phyloP scores from a whole-genome alignment of 225 moss, liverwort and hornwort species.

The Thuidium tamariscinum region DNA sequence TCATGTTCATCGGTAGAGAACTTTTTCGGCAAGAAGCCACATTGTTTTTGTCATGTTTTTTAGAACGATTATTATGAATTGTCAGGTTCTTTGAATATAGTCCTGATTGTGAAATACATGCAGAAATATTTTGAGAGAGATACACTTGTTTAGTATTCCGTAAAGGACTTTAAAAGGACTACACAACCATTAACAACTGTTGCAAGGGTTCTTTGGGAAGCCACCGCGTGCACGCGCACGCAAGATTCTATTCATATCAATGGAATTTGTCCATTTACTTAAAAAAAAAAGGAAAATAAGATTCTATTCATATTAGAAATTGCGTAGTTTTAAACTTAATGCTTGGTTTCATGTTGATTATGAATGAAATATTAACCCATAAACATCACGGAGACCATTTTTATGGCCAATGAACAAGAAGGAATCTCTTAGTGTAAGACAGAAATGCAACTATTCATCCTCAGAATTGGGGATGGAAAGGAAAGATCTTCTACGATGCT shows the following conservation, averaged over 20 bases:
- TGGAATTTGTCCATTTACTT: too few species aligned
- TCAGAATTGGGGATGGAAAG: too few species aligned
- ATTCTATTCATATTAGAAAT: not conserved
- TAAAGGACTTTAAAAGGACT: not conserved
- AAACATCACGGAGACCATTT: too few species aligned
- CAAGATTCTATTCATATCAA: too few species aligned
- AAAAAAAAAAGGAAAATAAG: too few species aligned
- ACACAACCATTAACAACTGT: not conserved
- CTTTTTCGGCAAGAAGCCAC: not conserved
- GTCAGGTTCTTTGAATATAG: not conserved
- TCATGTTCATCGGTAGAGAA: too few species aligned
- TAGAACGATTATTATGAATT: not conserved
- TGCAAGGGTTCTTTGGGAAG: not conserved
- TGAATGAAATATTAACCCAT: not conserved
- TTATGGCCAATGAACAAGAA: too few species aligned
- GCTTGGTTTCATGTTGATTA: not conserved
- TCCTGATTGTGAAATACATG: not conserved
- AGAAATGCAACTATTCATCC: too few species aligned
- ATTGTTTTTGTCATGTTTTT: not conserved
- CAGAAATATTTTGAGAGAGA: not conserved
- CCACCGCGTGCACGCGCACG: accelerated
- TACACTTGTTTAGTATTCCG: not conserved
- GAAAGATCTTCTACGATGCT: too few species aligned
- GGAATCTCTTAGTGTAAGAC: too few species aligned
- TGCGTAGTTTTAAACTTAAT: not conserved